Conservation (phyloP, 169 alveolate species). For the Babesia bigemina region DNA sequence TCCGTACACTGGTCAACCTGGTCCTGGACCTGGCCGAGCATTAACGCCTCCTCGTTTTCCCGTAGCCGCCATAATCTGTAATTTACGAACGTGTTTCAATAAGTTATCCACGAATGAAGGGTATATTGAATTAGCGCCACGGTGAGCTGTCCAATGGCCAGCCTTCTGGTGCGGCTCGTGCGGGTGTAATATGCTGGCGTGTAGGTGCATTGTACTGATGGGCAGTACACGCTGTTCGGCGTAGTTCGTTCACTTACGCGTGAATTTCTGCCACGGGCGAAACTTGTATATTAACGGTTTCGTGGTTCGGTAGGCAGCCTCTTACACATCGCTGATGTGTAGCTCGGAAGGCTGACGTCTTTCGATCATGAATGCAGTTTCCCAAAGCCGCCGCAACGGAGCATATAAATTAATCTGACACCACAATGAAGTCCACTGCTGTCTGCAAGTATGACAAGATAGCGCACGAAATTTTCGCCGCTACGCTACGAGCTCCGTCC, state of each 20-base stretch:
- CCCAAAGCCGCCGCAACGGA: background rate
- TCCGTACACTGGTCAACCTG: slow-evolving; percentile 72
- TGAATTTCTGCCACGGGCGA: too few species aligned
- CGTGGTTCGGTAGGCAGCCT: too few species aligned
- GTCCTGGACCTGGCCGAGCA: slow-evolving; percentile 25
- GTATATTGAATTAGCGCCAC: too few species aligned
- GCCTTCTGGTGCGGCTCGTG: too few species aligned
- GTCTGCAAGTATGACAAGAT: slow-evolving; percentile 30
- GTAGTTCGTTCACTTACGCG: background rate
- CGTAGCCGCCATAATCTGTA: too few species aligned
- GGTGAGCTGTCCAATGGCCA: too few species aligned
- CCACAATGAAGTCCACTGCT: background rate
- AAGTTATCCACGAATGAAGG: too few species aligned
- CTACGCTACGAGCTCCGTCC: slow-evolving; percentile 31
- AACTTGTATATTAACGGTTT: too few species aligned
- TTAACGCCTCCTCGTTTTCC: background rate
- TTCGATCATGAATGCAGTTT: background rate
- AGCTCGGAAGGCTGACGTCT: background rate
- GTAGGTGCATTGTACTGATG: background rate
- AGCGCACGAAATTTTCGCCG: slow-evolving; percentile 56
- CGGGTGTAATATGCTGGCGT: background rate
- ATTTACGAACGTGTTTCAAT: too few species aligned
- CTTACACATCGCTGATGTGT: too few species aligned
- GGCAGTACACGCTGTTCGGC: background rate
- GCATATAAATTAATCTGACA: too few species aligned